Evolutionary conservation across 1,284 basidiomycete genomes (phyloP).

Genomic region (Austroboletus olivaceoglutinosus): DNA sequence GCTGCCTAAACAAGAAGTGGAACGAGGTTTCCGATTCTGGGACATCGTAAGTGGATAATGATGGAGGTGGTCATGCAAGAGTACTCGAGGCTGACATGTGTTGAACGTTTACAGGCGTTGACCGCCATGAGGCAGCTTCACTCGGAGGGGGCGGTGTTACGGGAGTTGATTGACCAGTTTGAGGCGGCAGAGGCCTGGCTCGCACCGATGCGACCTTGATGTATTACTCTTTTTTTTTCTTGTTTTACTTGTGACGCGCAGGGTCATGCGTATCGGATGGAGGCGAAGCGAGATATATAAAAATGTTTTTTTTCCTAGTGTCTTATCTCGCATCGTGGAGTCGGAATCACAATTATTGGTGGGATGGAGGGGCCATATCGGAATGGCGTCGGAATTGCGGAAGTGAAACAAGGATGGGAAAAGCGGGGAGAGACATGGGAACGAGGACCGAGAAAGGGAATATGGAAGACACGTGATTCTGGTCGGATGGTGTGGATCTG

Average conservation of each 20-base stretch:
- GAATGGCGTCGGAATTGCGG: constrained; percentile 5
- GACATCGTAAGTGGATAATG: constrained; percentile 71
- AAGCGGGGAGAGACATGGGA: constrained; percentile 17
- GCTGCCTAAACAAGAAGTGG: constrained; percentile 82
- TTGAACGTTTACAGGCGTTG: constrained; percentile 60
- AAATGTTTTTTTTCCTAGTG: neutral
- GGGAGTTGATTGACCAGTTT: constrained; percentile 89
- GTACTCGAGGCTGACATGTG: constrained; percentile 24
- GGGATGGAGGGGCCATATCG: neutral
- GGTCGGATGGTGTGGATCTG: constrained; percentile 21
- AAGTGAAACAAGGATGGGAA: constrained; percentile 25
- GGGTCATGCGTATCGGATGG: neutral
- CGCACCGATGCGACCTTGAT: constrained; percentile 81
- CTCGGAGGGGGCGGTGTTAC: constrained; percentile 75
- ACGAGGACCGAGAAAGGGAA: constrained; percentile 21
- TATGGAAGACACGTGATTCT: constrained; percentile 20
- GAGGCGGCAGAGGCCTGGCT: constrained; percentile 94
- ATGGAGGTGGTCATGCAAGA: neutral
- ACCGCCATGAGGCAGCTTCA: constrained; percentile 86
- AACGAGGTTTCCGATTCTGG: constrained; percentile 98
- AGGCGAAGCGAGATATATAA: neutral
- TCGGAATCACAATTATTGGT: neutral
- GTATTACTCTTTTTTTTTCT: neutral
- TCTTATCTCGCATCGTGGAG: neutral
- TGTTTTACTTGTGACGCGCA: neutral